Base-by-base conservation (phyloP, 192 early-diverging fungal genomes). In the Phycomyces nitens region DNA sequence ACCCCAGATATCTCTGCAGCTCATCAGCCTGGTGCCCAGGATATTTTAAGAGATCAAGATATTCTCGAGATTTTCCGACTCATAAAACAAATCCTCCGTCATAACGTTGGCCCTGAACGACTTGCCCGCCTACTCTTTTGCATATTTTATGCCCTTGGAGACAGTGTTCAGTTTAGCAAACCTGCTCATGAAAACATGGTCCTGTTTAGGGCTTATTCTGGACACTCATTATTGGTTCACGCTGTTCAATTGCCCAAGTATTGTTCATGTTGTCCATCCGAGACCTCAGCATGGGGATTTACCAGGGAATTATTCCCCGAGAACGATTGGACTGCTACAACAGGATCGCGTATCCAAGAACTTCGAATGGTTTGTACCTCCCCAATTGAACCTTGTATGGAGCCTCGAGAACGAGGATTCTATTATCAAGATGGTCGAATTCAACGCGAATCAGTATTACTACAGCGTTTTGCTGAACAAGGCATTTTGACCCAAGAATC, bases 11-110 rank as follows among this genome's bases (percentile, higher is more conserved):
- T 34, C 2, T 34, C 29, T 34, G 29, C 29, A 5, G 29, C 29
- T 34, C 29, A 34, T 34, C 29, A 73, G 24, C 71, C 60, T 18
- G 59, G 63, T 22, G 65, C 60, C 43, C 65, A 73, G 47, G 71
- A 73, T 56, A 73, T 73, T 41, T 49, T 73, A 15, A 67, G 54
- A 34, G 71, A 73, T 59, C 65, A 73, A 43, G 71, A 73, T 22
- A 21, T 73, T 22, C 39, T 73, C 12, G 71, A 66, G 20, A 39
- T 73, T 14, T 73, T 73, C 63, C 71, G 61, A 53, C 50, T 68
- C 18, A 64, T 67, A 6, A 73, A 73, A 22, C 71, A 67, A 43
- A 50, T 67, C 21, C 41, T 73, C 21, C 53, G 62, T 10, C 67
- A 73, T 23, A 62, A 67, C 23, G 65, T 65, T 8, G 55, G 58